phyloP scores from a whole-genome alignment of 1,139 yeast species.

The Suhomyces coccinellae region DNA sequence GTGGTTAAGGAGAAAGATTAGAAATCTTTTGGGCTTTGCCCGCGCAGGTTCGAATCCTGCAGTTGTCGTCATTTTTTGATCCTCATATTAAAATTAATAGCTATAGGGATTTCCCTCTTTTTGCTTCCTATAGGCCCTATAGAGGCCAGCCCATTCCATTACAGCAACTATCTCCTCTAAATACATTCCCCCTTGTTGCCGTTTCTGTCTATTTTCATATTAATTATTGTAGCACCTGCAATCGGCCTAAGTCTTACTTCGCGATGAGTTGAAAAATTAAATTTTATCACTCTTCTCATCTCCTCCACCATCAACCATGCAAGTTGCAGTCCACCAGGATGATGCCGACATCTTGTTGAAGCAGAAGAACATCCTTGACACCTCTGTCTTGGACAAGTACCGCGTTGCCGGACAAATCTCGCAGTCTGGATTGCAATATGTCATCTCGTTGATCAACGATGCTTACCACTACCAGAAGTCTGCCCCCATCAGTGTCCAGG shows the following conservation, averaged over 20 bases:
- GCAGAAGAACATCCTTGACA: conserved; percentile 68
- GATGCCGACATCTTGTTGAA: conserved; percentile 74
- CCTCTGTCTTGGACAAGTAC: conserved; percentile 71
- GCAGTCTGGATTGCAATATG: conserved; percentile 77
- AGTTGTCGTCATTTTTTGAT: conserved; percentile 30
- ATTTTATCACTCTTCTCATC: conserved; percentile 5
- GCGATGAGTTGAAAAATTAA: conserved; percentile 12
- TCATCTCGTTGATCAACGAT: conserved; percentile 66
- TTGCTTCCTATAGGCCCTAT: neutral
- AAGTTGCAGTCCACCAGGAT: conserved; percentile 64
- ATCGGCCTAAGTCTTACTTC: conserved; percentile 6
- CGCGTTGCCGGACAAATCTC: conserved; percentile 87
- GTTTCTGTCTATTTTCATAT: neutral
- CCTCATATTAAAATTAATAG: neutral
- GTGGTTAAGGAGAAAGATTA: conserved; percentile 41
- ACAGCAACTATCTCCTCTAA: neutral
- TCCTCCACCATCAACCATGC: conserved; percentile 36
- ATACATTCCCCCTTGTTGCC: neutral
- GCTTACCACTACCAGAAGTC: conserved; percentile 59
- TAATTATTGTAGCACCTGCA: neutral
- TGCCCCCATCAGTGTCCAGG: conserved; percentile 57
- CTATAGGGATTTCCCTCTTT: neutral
- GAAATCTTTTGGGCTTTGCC: conserved; percentile 50
- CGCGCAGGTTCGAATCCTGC: conserved; percentile 61
- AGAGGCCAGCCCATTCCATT: neutral